A percentile compares a stretch with the other conserved stretches of the same genome.
These are phyloP conservation scores for Paecilomyces sp. DNA, from an alignment of 2,329 filamentous ascomycete species.

Conservation along the genomic window DNA sequence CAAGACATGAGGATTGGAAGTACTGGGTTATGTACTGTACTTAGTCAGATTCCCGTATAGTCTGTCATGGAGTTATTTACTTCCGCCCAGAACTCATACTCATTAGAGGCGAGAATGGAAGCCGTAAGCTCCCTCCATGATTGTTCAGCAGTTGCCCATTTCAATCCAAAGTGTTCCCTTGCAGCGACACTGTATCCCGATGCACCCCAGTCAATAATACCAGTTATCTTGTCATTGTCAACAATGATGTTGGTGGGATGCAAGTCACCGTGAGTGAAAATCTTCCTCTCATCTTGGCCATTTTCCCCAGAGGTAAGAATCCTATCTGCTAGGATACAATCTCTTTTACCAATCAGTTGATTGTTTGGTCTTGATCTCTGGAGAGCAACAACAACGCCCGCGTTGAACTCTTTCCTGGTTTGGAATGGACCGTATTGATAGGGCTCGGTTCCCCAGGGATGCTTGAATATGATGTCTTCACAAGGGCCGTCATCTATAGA, in stretches of 20 bases:
- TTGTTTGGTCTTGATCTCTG: neutral
- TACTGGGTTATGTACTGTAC: neutral
- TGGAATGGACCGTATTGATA: slow-evolving; percentile 7
- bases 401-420: neutral
- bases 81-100: neutral
- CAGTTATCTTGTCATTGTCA: neutral
- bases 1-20: neutral
- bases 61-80: neutral
- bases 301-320: neutral
- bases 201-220: neutral
- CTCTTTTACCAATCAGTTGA: neutral
- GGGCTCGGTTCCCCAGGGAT: slow-evolving; percentile 9
- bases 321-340: neutral
- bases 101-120: neutral
- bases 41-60: neutral
- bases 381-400: neutral
- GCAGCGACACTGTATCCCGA: neutral
- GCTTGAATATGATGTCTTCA: slow-evolving; percentile 9
- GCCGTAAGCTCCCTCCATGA: neutral
- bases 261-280: neutral
- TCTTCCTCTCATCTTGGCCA: neutral
- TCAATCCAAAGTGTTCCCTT: neutral
- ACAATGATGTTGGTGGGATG: neutral
- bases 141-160: neutral
- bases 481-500: slow-evolving; percentile 9